Base-by-base conservation (phyloP, 495 filamentous ascomycete genomes). In the Aspergillus funiculosus region DNA sequence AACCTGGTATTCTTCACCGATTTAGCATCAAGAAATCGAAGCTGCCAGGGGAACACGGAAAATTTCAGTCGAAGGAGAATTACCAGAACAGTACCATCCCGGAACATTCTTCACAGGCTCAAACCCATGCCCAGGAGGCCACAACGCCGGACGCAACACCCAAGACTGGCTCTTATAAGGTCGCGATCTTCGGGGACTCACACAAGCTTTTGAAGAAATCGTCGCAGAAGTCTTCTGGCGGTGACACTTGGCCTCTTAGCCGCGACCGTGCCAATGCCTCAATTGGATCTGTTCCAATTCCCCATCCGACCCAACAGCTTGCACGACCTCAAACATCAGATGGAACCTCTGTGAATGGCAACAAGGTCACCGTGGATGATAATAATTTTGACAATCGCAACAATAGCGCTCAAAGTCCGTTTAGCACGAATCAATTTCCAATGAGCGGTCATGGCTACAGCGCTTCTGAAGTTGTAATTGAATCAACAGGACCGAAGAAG, bases 401-500 rank as follows among this genome's bases (percentile, higher is more conserved):
- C 8, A 21, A 30, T n/a, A n/a, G n/a, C 7, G 5, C 46, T 24
- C 26, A 48, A 22, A 14, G 43, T 24, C 7, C 15, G 10, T 30
- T 27, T 9, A 41, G 41, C 11, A 13, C 46, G n/a, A 28, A 43
- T 13, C 44, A 41, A 18, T 31, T 18, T 5, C 19, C 15, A 14
- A 21, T 14, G 4, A 24, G 21, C 6, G 44, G 35, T 14, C 2
- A 10, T 24, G 17, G 26, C 7, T 11, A 30, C 4, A 19, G 43
- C n/a, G 61, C 57, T 9, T 53, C 60, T 13, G 60, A 68, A 19
- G 66, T 70, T 40, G 58, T 67, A 18, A 67, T 68, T 43, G 60
- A 55, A 22, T 54, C 59, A 18, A 62, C 66, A 7, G 66, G 63
- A 26, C 72, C 72, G 41, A 76, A 76, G 59, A 78, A 71, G 51